Percentiles rank a stretch among this genome's conserved stretches.
These are phyloP conservation scores for Tetrapisispora arboricola DNA, from an alignment of 805 yeast genomes.

Conservation along the genomic window DNA sequence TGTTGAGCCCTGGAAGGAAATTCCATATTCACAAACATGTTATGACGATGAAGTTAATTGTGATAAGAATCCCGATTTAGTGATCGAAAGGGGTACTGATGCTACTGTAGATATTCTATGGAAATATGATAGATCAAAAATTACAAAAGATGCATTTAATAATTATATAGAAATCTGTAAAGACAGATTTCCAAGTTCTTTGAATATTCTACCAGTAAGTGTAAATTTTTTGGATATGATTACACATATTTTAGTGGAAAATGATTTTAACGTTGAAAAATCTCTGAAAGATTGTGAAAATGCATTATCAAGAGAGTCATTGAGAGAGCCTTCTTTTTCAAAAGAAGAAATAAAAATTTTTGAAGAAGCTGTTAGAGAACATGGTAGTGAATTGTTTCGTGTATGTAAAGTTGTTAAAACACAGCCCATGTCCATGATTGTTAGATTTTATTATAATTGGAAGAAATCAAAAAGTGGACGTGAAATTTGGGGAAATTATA, in stretches of 20 bases:
- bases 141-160: conserved; percentile 33
- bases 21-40: conserved; percentile 5
- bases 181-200: conserved; percentile 42
- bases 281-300: conserved; percentile 40
- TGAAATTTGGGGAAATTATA: conserved; percentile 70
- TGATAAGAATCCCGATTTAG: conserved; percentile 6
- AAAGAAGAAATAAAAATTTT: conserved; percentile 54
- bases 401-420: conserved; percentile 63
- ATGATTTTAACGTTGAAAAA: conserved; percentile 38
- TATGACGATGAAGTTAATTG: background rate
- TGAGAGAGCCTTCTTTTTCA: conserved; percentile 71
- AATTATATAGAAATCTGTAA: conserved; percentile 44
- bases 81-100: conserved; percentile 6
- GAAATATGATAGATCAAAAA: conserved; percentile 34
- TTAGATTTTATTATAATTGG: conserved; percentile 84
- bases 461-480: conserved; percentile 74
- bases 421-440: conserved; percentile 68
- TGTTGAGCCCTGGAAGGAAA: conserved; percentile 5
- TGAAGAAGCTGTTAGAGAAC: conserved; percentile 60
- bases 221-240: conserved; percentile 79
- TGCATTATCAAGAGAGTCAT: conserved; percentile 41
- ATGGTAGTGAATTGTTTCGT: conserved; percentile 72
- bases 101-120: conserved; percentile 38
- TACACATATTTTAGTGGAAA: conserved; percentile 42
- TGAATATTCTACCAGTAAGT: conserved; percentile 49